Evolutionary conservation across 2,329 filamentous ascomycete species (phyloP), one percentile per base, ranked within the genome.

Genomic region (Claviceps purpurea): DNA sequence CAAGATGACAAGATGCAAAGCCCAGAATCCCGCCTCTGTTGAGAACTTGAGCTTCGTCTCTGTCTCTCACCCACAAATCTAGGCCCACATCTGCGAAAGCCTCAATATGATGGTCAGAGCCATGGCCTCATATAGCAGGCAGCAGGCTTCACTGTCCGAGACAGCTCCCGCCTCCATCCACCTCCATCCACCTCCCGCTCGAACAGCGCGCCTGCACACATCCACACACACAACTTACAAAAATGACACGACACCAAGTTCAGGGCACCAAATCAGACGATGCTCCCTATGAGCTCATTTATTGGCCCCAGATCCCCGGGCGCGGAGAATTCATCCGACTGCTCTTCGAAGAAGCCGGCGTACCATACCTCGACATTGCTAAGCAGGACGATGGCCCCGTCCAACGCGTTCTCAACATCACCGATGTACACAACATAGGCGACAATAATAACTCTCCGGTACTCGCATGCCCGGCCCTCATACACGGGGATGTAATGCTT

Each of bases 311-410:
- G 18, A 69, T 88, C 26, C 87, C 87, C 38, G 87, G 87, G 42
- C 83, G 87, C 48, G 87, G 81, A 55, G 87, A 91, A 63, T 79
- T 81, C 64, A 70, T 89, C 62, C 85, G 87, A 22, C 76, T 91
- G 11, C 75, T 75, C 16, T 79, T 91, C 57, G 86, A 90, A 68
- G 84, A 85, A 50, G 74, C 79, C 20, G 75, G 76, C 18, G 77
- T 77, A 1, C 64, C 75, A 4, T 90, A 88, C 71, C 78, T 66
- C 24, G 85, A 90, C 68, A 70, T 54, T 34, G 55, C 64, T 47
- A 62, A 62, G 47, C 49, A 69, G 14, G 62, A 58, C 5, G 61
- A 76, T 34, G 68, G 73, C n/a, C 82, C 77, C 51, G 68, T 78
- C 46, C 59, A 71, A 1, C 58, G 68, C 1, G 73, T 88, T 14